phyloP scores from a whole-genome alignment of 1,284 basidiomycete species.

The Cutaneotrichosporon mucoides region DNA sequence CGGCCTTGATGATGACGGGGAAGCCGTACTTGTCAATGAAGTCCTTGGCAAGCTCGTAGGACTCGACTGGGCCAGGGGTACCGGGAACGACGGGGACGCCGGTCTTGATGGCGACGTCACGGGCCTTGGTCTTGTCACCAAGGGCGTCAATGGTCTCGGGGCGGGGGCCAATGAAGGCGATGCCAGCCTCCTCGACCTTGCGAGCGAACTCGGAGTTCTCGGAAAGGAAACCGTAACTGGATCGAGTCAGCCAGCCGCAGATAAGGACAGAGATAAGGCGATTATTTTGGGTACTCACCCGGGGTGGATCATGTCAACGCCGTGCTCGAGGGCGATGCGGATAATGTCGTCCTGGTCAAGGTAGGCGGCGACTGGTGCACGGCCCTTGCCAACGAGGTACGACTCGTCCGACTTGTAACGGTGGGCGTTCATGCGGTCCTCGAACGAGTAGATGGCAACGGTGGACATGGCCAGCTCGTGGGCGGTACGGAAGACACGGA shows the following conservation, averaged over 20 bases:
- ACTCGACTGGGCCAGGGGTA: conserved; percentile 85
- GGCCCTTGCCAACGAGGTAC: conserved; percentile 93
- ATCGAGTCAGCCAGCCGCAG: background rate
- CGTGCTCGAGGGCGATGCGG: conserved; percentile 87
- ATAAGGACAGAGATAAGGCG: background rate
- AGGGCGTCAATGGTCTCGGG: conserved; percentile 96
- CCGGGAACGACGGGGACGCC: conserved; percentile 96
- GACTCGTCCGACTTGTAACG: conserved; percentile 99
- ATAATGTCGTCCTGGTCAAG: conserved; percentile 98
- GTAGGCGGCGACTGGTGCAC: conserved; percentile 94
- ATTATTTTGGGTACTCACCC: conserved; percentile 57
- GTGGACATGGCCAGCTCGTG: conserved; percentile 99
- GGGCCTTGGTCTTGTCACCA: conserved; percentile 98
- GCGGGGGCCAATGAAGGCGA: conserved; percentile 93
- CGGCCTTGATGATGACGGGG: conserved; percentile 96
- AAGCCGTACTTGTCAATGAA: conserved; percentile 96
- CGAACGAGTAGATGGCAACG: conserved; percentile 95
- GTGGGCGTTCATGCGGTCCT: conserved; percentile 95
- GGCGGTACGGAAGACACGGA: conserved; percentile 96
- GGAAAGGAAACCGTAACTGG: conserved; percentile 92
- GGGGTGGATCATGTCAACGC: conserved; percentile 99
- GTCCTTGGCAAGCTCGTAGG: conserved; percentile 73
- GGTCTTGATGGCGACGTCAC: conserved; percentile 70
- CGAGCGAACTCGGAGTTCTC: conserved; percentile 95
- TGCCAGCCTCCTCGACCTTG: conserved; percentile 94